Base-by-base conservation (phyloP, 2,329 filamentous ascomycete species). In the Claviceps lovelessii region DNA sequence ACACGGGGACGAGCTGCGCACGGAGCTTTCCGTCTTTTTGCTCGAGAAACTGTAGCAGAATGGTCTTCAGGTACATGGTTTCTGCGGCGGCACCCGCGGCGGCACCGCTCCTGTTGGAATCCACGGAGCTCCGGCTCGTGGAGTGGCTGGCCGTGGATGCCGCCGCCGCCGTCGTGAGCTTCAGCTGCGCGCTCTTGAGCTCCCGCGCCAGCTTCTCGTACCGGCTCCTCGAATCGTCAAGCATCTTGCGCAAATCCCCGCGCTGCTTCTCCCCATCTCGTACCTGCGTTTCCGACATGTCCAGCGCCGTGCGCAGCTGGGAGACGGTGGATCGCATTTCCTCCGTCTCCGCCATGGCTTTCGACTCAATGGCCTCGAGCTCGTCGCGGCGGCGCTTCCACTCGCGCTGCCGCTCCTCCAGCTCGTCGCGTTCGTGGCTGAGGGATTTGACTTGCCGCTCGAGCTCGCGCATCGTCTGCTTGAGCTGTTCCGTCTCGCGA, bases 401-500 rank as follows among this genome's bases (percentile, higher is more conserved):
- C 59, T 90, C 87, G 58, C 79, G 81, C 68, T 90, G 84, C 1
- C 81, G 79, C 49, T 79, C 75, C 63, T 88, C 86, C 0, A 95
- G 77, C 44, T 90, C 87, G 52, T 93, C 86, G 60, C 83, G 85
- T 63, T 94, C 90, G 59, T 85, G 79, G 44, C 79, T 76, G 0
- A 88, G 80, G 4, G 79, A 76, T 64, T 85, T 85, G 54, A 89
- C 73, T 52, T 88, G 83, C 11, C 84, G 81, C 70, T 97, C 91
- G 0, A 88, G 80, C 58, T 96, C 90, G 7, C 88, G 82, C 11
- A 90, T 76, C 68, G 84, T 87, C 52, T 77, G 76, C 67, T 85
- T 89, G 44, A 95, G 74, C 61, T 97, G 91, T 66, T 97, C 93
- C 3, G 88, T 76, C 72, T 97, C 93, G 50, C 90, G 78, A 7